Evolutionary conservation across 768 basidiomycete genomes (phyloP).

Genomic region (Lactarius tabidus): DNA sequence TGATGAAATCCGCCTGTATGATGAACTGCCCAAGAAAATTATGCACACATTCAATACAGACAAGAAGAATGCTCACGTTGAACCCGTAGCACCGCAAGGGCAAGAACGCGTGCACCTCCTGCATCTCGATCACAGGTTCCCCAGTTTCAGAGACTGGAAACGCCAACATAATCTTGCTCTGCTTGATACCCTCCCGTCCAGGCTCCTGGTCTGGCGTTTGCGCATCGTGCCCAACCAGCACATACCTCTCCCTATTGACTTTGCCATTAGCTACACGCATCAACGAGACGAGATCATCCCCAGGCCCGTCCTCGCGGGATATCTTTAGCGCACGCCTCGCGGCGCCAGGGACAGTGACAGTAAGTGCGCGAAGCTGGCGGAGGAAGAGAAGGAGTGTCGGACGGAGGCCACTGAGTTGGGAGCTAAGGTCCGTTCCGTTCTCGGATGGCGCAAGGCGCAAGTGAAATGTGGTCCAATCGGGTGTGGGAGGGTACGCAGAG

Average conservation of each 20-base stretch:
- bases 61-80: slow-evolving; percentile 21
- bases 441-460: slow-evolving; percentile 21
- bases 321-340: background rate
- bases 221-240: slow-evolving; percentile 21
- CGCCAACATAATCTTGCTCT: slow-evolving; percentile 28
- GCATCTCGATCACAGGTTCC: slow-evolving; percentile 19
- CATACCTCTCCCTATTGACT: slow-evolving; percentile 4
- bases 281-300: slow-evolving; percentile 4
- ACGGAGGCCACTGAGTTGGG: slow-evolving; percentile 22
- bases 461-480: slow-evolving; percentile 29
- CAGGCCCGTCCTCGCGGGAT: slow-evolving; percentile 9
- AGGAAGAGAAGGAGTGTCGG: slow-evolving; percentile 30
- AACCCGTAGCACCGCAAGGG: slow-evolving; percentile 29
- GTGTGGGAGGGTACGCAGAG: background rate
- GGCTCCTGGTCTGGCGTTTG: slow-evolving; percentile 19
- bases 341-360: slow-evolving; percentile 10
- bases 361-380: slow-evolving; percentile 25
- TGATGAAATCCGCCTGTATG: slow-evolving; percentile 33
- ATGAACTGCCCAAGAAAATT: slow-evolving; percentile 27
- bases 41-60: background rate
- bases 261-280: background rate
- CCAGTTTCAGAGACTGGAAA: slow-evolving; percentile 26
- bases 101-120: slow-evolving; percentile 30
- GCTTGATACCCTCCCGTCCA: slow-evolving; percentile 20
- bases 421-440: slow-evolving; percentile 16